phyloP scores from a whole-genome alignment of 441 rosid genomes.

The Bocquillonia castaneifolia region DNA sequence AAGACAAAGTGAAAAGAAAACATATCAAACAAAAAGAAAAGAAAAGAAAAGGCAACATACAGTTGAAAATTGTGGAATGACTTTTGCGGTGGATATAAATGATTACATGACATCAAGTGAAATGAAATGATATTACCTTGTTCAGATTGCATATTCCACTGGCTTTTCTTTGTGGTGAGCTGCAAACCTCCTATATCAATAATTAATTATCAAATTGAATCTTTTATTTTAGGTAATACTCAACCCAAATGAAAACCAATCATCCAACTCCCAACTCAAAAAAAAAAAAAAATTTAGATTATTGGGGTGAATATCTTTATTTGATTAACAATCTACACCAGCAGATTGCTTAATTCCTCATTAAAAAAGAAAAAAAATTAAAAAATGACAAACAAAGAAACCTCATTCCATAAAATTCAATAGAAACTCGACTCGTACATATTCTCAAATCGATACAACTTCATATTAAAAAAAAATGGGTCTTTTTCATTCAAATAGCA shows the following conservation, averaged over 20 bases:
- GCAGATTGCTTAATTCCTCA: neutral
- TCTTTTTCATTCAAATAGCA: neutral
- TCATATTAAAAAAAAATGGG: neutral
- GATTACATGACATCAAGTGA: neutral
- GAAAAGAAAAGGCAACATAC: slow-evolving; percentile 2
- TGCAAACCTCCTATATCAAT: neutral
- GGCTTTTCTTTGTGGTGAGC: neutral
- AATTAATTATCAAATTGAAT: neutral
- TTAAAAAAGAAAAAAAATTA: neutral
- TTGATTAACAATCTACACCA: neutral
- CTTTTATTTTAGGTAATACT: neutral
- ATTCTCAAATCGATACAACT: neutral
- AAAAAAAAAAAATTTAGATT: too few species aligned
- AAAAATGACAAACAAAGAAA: neutral
- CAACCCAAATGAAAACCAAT: neutral
- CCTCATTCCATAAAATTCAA: neutral
- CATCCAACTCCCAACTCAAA: neutral
- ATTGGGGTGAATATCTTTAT: too few species aligned
- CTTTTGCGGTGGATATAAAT: neutral
- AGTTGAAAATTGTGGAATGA: slow-evolving; percentile 6
- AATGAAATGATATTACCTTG: neutral
- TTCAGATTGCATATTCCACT: neutral
- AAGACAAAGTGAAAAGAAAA: slow-evolving; percentile 7
- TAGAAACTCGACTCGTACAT: neutral
- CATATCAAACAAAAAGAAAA: slow-evolving; percentile 8